Evolutionary conservation across 495 filamentous ascomycete species (phyloP).

Genomic region (Xylaria flabelliformis): DNA sequence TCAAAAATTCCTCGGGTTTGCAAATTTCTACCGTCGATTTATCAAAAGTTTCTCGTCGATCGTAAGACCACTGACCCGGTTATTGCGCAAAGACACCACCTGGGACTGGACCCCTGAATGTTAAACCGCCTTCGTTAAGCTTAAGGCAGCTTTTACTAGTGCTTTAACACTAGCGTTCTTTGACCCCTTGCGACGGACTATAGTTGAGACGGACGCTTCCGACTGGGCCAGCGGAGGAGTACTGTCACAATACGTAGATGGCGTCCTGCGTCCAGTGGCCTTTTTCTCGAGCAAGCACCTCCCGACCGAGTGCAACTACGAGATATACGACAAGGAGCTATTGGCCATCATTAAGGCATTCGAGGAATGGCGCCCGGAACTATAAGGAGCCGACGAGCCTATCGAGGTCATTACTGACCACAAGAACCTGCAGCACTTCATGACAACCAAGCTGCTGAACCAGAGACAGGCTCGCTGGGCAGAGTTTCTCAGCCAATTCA

Average conservation of each 20-base stretch:
- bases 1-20: not conserved
- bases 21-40: not conserved
- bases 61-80: not conserved
- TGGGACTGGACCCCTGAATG: not conserved
- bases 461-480: not conserved
- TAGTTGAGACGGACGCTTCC: not conserved
- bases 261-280: not conserved
- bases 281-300: not conserved
- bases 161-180: not conserved
- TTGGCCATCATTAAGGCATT: slow-evolving; percentile 7
- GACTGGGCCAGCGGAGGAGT: not conserved
- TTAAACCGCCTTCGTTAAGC: not conserved
- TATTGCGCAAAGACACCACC: not conserved
- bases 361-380: not conserved
- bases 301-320: not conserved
- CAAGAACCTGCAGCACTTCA: not conserved
- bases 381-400: not conserved
- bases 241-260: not conserved
- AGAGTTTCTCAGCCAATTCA: slow-evolving; percentile 5
- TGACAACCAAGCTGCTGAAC: slow-evolving; percentile 5
- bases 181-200: not conserved
- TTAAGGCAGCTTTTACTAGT: slow-evolving; percentile 5
- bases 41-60: not conserved
- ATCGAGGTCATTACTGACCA: not conserved
- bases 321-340: slow-evolving; percentile 27